Base-by-base conservation (phyloP, 169 alveolate species). In the Blepharisma undulans region DNA sequence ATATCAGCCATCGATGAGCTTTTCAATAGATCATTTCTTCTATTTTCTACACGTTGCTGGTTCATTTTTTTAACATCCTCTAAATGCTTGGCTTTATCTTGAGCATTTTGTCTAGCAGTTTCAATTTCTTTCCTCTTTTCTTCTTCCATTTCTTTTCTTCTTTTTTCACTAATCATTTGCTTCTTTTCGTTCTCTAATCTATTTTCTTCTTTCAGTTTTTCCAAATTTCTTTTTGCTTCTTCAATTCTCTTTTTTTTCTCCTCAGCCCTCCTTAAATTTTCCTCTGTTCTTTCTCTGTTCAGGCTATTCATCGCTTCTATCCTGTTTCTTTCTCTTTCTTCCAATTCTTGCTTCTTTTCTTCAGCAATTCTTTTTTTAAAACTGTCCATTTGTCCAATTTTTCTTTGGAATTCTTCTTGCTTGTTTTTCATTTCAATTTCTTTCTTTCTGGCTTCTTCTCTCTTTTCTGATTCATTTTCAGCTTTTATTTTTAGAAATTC, bases 401-500 rank as follows among this genome's bases (percentile, higher is more conserved):
- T 61, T 48, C 66, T 10, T 61, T 90, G 30, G 19, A 91, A 92
- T 86, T 94, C 95, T 81, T 92, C 94, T 76, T 93, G 72, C 77
- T 88, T 91, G n/a, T 76, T 61, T 71, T 88, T 85, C 84, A 92
- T 92, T 76, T 92, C 96, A 66, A 92, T 95, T 74, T 95, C 96
- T 72, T 87, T 95, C 29, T 48, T 32, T 77, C 61, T 61, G 4
- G 27, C 61, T 82, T 93, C 94, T 76, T 82, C 85, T 33, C 91
- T 91, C 81, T 94, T 91, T 48, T 82, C 84, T 61, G 36, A 60
- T 78, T 88, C 93, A 60, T 77, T 87, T 36, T 48, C 34, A 36
- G 91, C 87, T 82, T 94, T 92, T 59, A 92, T 61, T 79, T 89
- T 92, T 1, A 92, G 90, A n/a, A 86, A 89, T 22, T 93, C 95